Percentiles rank a stretch among this genome's conserved stretches.
These are phyloP conservation scores for Malus fusca DNA, from an alignment of 306 rosid genomes.

Conservation along the genomic window DNA sequence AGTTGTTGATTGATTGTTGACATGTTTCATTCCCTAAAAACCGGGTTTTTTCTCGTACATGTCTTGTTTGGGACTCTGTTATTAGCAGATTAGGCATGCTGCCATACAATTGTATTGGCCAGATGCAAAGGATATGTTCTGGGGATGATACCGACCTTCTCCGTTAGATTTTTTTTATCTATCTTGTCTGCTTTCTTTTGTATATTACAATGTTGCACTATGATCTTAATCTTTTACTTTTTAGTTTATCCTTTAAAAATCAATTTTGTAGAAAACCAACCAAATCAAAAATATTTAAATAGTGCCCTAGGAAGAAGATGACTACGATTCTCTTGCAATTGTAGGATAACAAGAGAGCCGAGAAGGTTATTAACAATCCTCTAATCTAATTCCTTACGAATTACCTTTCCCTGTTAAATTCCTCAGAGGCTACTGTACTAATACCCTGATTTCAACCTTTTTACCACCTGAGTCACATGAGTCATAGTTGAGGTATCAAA, in stretches of 20 bases:
- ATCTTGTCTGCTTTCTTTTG: no score
- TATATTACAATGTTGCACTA: neutral
- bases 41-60: constrained; percentile 57
- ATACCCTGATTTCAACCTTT: neutral
- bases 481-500: constrained; percentile 8
- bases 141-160: no score
- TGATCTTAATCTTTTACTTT: neutral
- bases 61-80: constrained; percentile 41
- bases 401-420: neutral
- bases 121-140: constrained; percentile 14
- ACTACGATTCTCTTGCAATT: neutral
- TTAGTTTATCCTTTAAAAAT: no score
- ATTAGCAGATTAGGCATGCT: constrained; percentile 16
- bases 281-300: no score
- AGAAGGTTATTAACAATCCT: neutral
- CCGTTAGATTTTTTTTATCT: no score
- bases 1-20: constrained; percentile 61
- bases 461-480: neutral
- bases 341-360: no score
- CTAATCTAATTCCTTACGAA: neutral
- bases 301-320: no score
- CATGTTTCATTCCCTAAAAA: constrained; percentile 76
- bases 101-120: constrained; percentile 12
- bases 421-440: neutral
- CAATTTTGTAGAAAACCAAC: no score